A percentile compares a stretch with the other conserved stretches of the same genome.
Conservation (phyloP, 2,329 filamentous ascomycete genomes). For the Trichophyton benhamiae region DNA sequence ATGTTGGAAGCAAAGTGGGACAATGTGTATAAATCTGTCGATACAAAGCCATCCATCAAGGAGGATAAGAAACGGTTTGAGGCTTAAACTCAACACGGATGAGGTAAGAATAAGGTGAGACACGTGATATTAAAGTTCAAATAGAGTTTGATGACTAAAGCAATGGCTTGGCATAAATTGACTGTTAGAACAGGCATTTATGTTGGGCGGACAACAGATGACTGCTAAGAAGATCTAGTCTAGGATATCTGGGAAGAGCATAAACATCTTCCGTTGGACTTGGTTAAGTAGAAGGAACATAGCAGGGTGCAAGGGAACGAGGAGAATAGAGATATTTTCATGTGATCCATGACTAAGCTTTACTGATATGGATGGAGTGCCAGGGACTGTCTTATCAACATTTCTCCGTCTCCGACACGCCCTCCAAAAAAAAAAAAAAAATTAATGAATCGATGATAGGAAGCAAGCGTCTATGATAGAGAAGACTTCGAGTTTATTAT, state of each 20-base stretch:
- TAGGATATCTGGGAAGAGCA: too few relatives aligned
- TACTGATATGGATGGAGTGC: neutral
- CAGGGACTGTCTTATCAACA: neutral
- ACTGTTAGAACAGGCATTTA: too few relatives aligned
- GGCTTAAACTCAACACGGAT: neutral
- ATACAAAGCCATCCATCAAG: too few relatives aligned
- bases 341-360: neutral
- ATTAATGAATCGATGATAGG: slow-evolving; percentile 16
- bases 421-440: neutral
- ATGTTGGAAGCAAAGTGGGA: too few relatives aligned
- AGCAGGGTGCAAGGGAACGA: too few relatives aligned
- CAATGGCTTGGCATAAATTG: neutral
- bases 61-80: too few relatives aligned
- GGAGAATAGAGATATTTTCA: neutral
- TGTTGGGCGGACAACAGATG: too few relatives aligned
- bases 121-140: neutral
- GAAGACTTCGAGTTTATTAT: neutral
- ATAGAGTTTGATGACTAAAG: neutral
- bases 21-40: too few relatives aligned
- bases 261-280: too few relatives aligned
- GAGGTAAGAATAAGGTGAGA: neutral
- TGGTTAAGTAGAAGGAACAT: too few relatives aligned
- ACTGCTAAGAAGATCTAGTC: too few relatives aligned
- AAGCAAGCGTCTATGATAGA: neutral
- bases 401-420: neutral